phyloP scores from a whole-genome alignment of 2,329 filamentous ascomycete genomes.

The Tolypocladium album region DNA sequence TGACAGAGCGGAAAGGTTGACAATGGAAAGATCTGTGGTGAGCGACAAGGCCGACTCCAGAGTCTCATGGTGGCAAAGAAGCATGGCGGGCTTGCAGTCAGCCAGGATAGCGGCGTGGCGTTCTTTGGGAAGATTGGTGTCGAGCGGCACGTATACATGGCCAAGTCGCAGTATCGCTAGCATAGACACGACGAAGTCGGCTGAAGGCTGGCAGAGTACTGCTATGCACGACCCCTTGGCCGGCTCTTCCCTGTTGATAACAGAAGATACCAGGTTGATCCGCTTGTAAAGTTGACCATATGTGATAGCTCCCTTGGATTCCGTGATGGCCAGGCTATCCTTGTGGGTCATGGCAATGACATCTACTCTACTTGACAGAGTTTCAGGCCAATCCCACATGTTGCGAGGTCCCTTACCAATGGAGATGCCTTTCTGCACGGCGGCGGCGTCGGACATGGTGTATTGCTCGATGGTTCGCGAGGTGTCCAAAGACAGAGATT shows the following conservation, averaged over 20 bases:
- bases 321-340: neutral
- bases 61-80: neutral
- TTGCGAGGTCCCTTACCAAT: neutral
- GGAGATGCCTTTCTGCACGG: neutral
- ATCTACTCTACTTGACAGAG: neutral
- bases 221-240: constrained; percentile 12
- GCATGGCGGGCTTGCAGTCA: neutral
- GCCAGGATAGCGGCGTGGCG: neutral
- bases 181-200: constrained; percentile 23
- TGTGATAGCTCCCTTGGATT: neutral
- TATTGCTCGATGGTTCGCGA: neutral
- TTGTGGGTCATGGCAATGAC: neutral
- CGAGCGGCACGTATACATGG: constrained; percentile 23
- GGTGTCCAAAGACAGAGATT: neutral
- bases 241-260: neutral
- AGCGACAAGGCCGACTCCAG: neutral
- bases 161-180: constrained; percentile 29
- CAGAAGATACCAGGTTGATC: neutral
- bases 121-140: neutral
- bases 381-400: neutral
- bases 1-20: constrained; percentile 13
- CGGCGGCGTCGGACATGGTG: neutral
- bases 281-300: neutral
- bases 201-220: constrained; percentile 22
- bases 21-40: neutral